A percentile compares a stretch with the other conserved stretches of the same genome.
Conservation (phyloP, 202 grass and related monocot genomes). For the Elaeis oleifera region DNA sequence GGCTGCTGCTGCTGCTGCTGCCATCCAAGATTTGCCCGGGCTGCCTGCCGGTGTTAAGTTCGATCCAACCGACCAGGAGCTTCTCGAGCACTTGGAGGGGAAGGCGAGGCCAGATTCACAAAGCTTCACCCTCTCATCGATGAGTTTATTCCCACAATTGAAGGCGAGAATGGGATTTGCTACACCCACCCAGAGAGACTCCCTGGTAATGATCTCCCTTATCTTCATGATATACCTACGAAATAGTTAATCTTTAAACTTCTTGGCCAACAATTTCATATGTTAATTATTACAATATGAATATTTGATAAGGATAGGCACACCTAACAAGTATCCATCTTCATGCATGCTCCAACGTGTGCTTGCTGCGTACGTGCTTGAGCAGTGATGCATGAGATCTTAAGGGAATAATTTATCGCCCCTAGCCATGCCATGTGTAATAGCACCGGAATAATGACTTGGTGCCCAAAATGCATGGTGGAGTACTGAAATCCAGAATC, state of each 20-base stretch:
- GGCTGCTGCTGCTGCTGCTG: not conserved
- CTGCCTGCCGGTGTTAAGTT: slow-evolving; percentile 18
- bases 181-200: slow-evolving; percentile 20
- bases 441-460: too few species aligned
- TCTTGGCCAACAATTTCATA: not conserved
- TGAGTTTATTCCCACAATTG: slow-evolving; percentile 14
- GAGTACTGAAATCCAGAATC: too few species aligned
- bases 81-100: slow-evolving; percentile 19
- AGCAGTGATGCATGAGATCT: too few species aligned
- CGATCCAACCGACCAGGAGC: slow-evolving; percentile 16
- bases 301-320: too few species aligned
- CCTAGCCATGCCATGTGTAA: too few species aligned
- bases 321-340: too few species aligned
- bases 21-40: not conserved
- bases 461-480: too few species aligned
- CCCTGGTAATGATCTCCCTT: not conserved
- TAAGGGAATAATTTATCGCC: too few species aligned
- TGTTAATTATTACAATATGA: not conserved
- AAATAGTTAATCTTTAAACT: too few species aligned
- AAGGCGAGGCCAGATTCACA: slow-evolving; percentile 7
- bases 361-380: too few species aligned
- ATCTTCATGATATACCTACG: too few species aligned
- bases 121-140: slow-evolving; percentile 14
- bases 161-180: slow-evolving; percentile 17
- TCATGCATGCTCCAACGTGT: too few species aligned